These are phyloP conservation scores for Podaxis mareebaensis DNA, from an alignment of 768 basidiomycete genomes.

Conservation along the genomic window DNA sequence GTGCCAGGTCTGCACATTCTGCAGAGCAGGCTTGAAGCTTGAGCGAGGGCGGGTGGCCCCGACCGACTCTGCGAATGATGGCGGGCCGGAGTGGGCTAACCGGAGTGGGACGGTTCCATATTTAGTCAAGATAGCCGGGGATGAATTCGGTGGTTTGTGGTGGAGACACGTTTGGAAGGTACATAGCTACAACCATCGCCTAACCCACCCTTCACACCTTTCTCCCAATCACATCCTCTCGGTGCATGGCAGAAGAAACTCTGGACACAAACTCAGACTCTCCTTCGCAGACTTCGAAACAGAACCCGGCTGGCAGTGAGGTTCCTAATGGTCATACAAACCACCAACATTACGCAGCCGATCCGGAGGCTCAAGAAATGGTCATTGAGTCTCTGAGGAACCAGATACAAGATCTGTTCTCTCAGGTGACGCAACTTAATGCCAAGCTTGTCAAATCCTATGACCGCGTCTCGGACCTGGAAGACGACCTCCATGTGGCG, in stretches of 20 bases:
- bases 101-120: slow-evolving; percentile 10
- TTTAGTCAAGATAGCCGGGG: neutral
- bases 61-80: neutral
- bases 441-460: slow-evolving; percentile 90
- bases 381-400: slow-evolving; percentile 78
- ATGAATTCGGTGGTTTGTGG: neutral
- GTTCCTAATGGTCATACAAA: slow-evolving; percentile 17
- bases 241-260: slow-evolving; percentile 20
- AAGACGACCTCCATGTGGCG: slow-evolving; percentile 80
- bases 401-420: slow-evolving; percentile 84
- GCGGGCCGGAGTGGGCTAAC: slow-evolving; percentile 4
- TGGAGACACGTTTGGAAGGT: slow-evolving; percentile 7
- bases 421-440: slow-evolving; percentile 90
- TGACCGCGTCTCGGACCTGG: slow-evolving; percentile 88
- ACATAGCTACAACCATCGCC: neutral
- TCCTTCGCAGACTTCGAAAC: neutral
- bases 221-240: slow-evolving; percentile 9
- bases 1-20: neutral
- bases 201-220: slow-evolving; percentile 3
- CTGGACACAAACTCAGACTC: slow-evolving; percentile 1
- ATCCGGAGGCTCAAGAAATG: slow-evolving; percentile 75
- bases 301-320: neutral
- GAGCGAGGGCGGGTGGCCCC: neutral
- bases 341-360: slow-evolving; percentile 27
- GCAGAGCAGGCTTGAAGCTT: neutral